phyloP scores from a whole-genome alignment of 2,329 filamentous ascomycete species.

The Westerdykella sp. region DNA sequence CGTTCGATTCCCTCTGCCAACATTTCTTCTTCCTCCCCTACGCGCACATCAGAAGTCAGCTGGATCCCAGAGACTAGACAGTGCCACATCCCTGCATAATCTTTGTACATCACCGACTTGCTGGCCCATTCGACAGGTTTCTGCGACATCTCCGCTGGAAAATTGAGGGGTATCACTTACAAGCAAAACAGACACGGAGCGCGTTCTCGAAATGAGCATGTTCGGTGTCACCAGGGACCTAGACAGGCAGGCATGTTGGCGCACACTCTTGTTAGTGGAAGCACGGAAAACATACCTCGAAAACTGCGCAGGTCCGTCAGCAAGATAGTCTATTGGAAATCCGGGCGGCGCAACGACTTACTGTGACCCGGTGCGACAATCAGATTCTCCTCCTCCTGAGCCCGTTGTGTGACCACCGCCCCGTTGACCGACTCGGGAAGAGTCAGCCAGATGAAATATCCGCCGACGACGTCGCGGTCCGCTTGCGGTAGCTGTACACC shows the following conservation, averaged over 20 bases:
- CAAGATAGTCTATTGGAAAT: constrained; percentile 42
- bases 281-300: constrained; percentile 44
- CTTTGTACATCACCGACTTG: too few species aligned
- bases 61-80: neutral
- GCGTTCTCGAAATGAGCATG: constrained; percentile 52
- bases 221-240: constrained; percentile 42
- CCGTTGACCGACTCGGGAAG: constrained; percentile 53
- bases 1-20: constrained; percentile 63
- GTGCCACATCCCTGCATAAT: too few species aligned
- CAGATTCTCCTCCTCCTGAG: constrained; percentile 58
- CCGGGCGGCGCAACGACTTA: neutral
- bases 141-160: too few species aligned
- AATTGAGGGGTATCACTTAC: neutral
- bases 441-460: constrained; percentile 79
- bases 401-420: constrained; percentile 51
- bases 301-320: constrained; percentile 56
- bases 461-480: constrained; percentile 56
- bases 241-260: constrained; percentile 10
- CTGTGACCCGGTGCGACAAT: constrained; percentile 50
- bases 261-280: constrained; percentile 48
- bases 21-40: constrained; percentile 57
- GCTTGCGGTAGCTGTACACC: constrained; percentile 49
- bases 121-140: too few species aligned
- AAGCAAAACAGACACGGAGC: constrained; percentile 61
- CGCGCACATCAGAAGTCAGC: neutral